A percentile compares a stretch with the other conserved stretches of the same genome.
These are phyloP conservation scores for Wickerhamiella brachini DNA, from an alignment of 805 yeast genomes.

Conservation along the genomic window DNA sequence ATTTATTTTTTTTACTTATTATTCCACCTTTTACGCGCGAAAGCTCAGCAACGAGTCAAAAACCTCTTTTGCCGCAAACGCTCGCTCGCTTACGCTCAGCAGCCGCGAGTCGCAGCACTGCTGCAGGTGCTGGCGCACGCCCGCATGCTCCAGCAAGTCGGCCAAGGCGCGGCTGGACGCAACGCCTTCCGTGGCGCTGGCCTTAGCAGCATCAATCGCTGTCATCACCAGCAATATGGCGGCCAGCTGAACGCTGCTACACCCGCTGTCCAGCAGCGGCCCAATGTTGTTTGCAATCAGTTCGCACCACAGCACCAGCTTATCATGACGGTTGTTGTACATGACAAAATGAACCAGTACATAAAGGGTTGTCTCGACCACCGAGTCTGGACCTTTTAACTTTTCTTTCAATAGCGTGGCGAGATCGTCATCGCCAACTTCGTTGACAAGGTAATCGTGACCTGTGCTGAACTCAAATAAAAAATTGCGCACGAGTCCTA, in stretches of 20 bases:
- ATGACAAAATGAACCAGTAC: background rate
- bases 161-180: background rate
- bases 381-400: background rate
- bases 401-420: background rate
- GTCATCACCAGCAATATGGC: background rate
- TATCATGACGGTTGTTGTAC: background rate
- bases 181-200: background rate
- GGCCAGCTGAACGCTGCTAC: background rate
- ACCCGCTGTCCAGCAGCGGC: background rate
- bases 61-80: background rate
- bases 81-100: background rate
- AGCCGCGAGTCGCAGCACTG: background rate
- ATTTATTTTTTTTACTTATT: background rate
- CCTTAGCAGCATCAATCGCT: background rate
- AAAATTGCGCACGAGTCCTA: background rate
- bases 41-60: background rate
- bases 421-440: background rate
- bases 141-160: background rate
- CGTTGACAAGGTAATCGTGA: background rate
- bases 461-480: background rate
- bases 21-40: no score
- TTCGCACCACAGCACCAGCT: background rate
- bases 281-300: background rate
- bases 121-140: background rate
- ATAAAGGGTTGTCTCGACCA: background rate